Percentiles rank a stretch among this genome's conserved stretches.
Conservation (phyloP, 345 rosid genomes). For the Citrus trifoliata region DNA sequence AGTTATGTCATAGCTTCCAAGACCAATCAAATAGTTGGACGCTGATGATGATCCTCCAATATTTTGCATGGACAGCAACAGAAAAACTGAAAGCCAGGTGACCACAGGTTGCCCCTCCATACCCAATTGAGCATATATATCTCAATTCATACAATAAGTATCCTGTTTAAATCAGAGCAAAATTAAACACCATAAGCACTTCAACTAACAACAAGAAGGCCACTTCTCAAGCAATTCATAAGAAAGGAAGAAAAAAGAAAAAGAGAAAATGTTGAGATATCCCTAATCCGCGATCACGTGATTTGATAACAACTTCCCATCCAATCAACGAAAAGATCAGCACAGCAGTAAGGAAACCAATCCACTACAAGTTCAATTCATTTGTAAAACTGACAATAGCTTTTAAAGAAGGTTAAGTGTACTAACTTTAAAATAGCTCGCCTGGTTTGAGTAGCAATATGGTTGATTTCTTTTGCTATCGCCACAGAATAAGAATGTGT, state of each 20-base stretch:
- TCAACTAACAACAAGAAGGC: neutral
- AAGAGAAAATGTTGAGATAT: neutral
- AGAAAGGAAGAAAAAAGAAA: neutral
- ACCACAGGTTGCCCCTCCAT: constrained; percentile 2
- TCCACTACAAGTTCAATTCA: neutral
- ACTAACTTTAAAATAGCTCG: neutral
- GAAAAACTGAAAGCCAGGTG: constrained; percentile 15
- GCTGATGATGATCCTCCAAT: constrained; percentile 22
- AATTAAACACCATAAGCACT: neutral
- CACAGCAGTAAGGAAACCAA: neutral
- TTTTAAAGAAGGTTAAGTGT: neutral
- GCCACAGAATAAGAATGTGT: no score
- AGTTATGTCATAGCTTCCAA: constrained; percentile 79
- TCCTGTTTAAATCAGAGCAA: neutral
- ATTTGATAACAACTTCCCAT: neutral
- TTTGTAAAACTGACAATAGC: neutral
- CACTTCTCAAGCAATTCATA: no score
- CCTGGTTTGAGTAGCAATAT: neutral
- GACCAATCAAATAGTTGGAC: constrained; percentile 55
- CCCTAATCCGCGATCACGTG: neutral
- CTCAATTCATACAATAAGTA: neutral
- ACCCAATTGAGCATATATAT: neutral
- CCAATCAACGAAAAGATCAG: neutral
- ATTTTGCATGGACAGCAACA: constrained; percentile 20
- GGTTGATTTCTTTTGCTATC: no score